Base-by-base conservation (phyloP, 495 filamentous ascomycete species). In the Patellaria atrata region DNA sequence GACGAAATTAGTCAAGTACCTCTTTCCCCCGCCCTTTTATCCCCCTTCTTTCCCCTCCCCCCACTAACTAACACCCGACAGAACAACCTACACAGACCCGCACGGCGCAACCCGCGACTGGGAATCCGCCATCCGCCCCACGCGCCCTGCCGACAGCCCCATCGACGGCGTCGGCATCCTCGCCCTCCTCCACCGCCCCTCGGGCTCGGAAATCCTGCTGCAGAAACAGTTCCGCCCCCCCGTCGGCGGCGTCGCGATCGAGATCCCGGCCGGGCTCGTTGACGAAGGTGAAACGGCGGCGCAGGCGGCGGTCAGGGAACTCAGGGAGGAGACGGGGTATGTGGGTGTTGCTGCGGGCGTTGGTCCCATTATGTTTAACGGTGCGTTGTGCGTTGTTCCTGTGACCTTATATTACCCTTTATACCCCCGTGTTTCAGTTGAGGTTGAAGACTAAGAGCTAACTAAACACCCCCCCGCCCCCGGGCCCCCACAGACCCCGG, bases 291-390 rank as follows among this genome's bases (percentile, higher is more conserved):
- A 94, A 55, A 78, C 71, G 0, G 66, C 78, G 0, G 79, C 84
- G 47, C 53, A 77, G 38, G 77, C 77, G 37, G 85, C 86, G 6
- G 63, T 92, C 5, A 64, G 85, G 12, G 85, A 94, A 51, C 63
- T 94, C 38, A 82, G 71, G 43, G 85, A 94, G 53, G 85, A 94
- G 58, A 91, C 85, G 0, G 85, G 85, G 3, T 94, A 87, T 54
- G 69, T 84, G 10, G 81, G 76, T 9, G 34, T 46, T 30, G 38
- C 44, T 5, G 27, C 40, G 9, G 57, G 59, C 64, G 25, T 70
- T 6, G 82, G 76, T 39, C 71, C 75, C 0, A 56, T 91, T 13
- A 87, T 91, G 82, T 91, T 77, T 37, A 87, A 89, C 51, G 82
- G 80, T 78, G 52, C 32, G 64, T 53, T n/a, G n/a, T n/a, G n/a